Evolutionary conservation across 805 yeast species (phyloP).

Genomic region (Scheffersomyces spartinae): DNA sequence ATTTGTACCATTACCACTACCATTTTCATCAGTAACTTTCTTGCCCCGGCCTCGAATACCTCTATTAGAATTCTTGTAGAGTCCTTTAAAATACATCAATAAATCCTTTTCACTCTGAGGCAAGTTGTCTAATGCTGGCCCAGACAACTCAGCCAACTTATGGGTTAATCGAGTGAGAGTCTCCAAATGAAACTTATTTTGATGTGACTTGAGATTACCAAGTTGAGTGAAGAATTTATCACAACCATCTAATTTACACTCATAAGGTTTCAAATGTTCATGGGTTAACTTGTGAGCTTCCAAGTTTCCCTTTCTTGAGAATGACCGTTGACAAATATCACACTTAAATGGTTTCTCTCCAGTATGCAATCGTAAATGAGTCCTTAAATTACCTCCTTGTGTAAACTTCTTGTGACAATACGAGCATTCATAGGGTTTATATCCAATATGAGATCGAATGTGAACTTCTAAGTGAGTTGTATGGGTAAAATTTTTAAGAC

Average conservation of each 20-base stretch:
- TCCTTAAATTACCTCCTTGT: constrained; percentile 81
- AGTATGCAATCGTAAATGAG: constrained; percentile 78
- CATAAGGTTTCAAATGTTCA: constrained; percentile 64
- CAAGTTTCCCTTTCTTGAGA: constrained; percentile 84
- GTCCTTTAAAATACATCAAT: constrained; percentile 64
- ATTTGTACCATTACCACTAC: not conserved
- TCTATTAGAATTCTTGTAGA: constrained; percentile 80
- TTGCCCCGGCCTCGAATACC: constrained; percentile 91
- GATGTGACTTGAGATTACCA: constrained; percentile 91
- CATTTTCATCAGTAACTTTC: constrained; percentile 8
- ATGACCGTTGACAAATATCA: constrained; percentile 60
- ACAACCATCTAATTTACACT: constrained; percentile 73
- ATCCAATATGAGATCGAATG: constrained; percentile 77
- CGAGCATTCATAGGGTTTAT: constrained; percentile 71
- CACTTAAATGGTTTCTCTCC: constrained; percentile 89
- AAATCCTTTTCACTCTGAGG: constrained; percentile 58
- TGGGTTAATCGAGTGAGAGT: constrained; percentile 60
- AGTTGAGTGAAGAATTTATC: constrained; percentile 80
- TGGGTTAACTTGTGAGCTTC: constrained; percentile 84
- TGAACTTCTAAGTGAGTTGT: constrained; percentile 89
- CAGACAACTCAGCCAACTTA: constrained; percentile 47
- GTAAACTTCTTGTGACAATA: constrained; percentile 76
- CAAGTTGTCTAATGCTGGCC: constrained; percentile 33
- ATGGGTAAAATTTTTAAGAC: constrained; percentile 74
- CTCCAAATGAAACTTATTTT: constrained; percentile 73